Evolutionary conservation across 2,329 filamentous ascomycete genomes (phyloP).

Genomic region (Colletotrichum neosansevieriae): DNA sequence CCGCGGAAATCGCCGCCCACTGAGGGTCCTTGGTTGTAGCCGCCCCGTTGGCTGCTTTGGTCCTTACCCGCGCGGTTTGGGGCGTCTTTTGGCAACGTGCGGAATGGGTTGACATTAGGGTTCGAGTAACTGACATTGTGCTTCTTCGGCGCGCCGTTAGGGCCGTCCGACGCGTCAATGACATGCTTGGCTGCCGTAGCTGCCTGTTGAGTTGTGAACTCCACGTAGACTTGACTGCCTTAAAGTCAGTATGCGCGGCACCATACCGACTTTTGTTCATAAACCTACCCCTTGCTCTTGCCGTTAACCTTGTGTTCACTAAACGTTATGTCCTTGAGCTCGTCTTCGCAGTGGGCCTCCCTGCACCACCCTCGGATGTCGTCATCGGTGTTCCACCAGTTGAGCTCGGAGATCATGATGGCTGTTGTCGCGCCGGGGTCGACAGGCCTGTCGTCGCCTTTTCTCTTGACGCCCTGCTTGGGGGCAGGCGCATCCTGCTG

Average conservation of each 20-base stretch:
- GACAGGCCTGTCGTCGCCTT: slow-evolving; percentile 69
- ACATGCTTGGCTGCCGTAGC: slow-evolving; percentile 86
- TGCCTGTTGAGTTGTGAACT: slow-evolving; percentile 85
- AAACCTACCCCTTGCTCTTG: slow-evolving; percentile 90
- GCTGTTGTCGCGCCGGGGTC: slow-evolving; percentile 75
- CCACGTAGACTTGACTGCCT: slow-evolving; percentile 80
- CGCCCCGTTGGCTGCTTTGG: slow-evolving; percentile 64
- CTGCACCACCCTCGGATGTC: slow-evolving; percentile 90
- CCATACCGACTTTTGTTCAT: neutral
- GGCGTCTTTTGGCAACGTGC: slow-evolving; percentile 89
- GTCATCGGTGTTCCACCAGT: slow-evolving; percentile 98
- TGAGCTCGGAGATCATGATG: slow-evolving; percentile 87
- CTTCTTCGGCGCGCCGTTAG: slow-evolving; percentile 73
- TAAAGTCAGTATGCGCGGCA: slow-evolving; percentile 5
- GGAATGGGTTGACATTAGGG: slow-evolving; percentile 86
- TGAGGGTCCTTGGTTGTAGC: slow-evolving; percentile 61
- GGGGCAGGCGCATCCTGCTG: slow-evolving; percentile 48
- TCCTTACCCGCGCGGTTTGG: slow-evolving; percentile 77
- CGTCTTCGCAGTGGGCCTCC: slow-evolving; percentile 82
- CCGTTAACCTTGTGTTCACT: slow-evolving; percentile 99
- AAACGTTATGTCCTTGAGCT: slow-evolving; percentile 93
- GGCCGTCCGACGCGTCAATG: slow-evolving; percentile 75
- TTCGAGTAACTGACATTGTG: slow-evolving; percentile 80
- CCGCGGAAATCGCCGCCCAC: slow-evolving; percentile 59
- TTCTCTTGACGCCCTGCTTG: slow-evolving; percentile 71